A percentile compares a stretch with the other conserved stretches of the same genome.
phyloP scores from a whole-genome alignment of 805 yeast species.

The Sugiyamaella boreocaroliniensis region DNA sequence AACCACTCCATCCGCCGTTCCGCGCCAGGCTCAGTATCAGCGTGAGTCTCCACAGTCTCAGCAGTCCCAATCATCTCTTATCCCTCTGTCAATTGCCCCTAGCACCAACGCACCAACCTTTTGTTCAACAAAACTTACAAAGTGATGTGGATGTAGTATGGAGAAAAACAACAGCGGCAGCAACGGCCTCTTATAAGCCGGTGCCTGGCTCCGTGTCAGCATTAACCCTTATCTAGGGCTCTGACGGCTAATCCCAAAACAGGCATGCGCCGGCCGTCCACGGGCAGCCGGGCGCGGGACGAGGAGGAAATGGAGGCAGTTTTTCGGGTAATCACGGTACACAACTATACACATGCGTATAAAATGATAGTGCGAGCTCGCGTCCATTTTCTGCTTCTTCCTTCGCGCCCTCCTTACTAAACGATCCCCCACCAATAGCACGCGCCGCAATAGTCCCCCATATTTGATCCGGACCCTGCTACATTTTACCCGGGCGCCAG shows the following conservation, averaged over 20 bases:
- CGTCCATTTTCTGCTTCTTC: too few species aligned
- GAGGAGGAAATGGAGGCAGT: not conserved
- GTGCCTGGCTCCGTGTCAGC: not conserved
- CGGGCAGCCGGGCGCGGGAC: not conserved
- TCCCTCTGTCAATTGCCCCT: too few species aligned
- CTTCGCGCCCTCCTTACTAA: not conserved
- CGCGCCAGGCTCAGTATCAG: too few species aligned
- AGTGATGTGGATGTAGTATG: not conserved
- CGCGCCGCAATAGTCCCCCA: not conserved
- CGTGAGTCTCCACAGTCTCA: not conserved
- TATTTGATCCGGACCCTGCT: not conserved
- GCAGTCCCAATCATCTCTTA: not conserved
- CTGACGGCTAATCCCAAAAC: not conserved
- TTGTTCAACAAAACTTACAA: too few species aligned
- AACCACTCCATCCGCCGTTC: too few species aligned
- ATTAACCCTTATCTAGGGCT: not conserved
- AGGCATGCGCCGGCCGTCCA: not conserved
- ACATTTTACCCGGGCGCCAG: not conserved
- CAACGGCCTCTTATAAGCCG: not conserved
- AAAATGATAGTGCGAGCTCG: not conserved
- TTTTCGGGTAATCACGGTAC: not conserved
- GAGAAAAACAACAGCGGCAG: not conserved
- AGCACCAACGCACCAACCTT: too few species aligned
- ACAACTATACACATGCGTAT: too few species aligned
- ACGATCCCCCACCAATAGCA: not conserved